phyloP scores from a whole-genome alignment of 2,329 filamentous ascomycete species.

The Fusarium subglutinans region DNA sequence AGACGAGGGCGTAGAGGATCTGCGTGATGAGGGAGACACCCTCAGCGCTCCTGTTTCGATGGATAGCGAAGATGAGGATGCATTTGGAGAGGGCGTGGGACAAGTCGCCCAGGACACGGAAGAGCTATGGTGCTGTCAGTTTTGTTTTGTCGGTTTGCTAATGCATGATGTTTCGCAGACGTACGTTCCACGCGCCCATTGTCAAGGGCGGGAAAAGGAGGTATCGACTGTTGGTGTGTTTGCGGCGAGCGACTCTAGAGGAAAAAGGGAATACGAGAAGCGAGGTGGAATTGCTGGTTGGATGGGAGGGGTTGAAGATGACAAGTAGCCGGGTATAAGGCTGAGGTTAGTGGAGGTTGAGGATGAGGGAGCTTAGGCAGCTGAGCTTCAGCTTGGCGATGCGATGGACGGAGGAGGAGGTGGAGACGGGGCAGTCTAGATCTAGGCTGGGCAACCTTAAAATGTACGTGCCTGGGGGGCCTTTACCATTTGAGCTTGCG shows the following conservation, averaged over 20 bases:
- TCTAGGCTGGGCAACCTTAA: conserved; percentile 5
- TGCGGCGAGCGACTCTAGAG: background rate
- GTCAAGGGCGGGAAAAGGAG: conserved; percentile 34
- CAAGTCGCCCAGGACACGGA: conserved; percentile 84
- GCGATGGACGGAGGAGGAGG: conserved; percentile 32
- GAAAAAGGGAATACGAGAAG: background rate
- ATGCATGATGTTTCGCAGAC: conserved; percentile 19
- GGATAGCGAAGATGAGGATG: conserved; percentile 90
- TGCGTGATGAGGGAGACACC: conserved; percentile 94
- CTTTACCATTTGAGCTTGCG: conserved; percentile 33
- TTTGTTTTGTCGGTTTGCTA: background rate
- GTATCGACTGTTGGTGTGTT: conserved; percentile 24
- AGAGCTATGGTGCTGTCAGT: conserved; percentile 54
- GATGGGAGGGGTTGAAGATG: conserved; percentile 11
- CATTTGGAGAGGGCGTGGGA: conserved; percentile 88
- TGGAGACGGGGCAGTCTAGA: conserved; percentile 14
- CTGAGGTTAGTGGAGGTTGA: background rate
- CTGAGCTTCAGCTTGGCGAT: conserved; percentile 29
- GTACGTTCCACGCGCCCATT: conserved; percentile 55
- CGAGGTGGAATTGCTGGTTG: background rate
- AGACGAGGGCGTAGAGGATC: conserved; percentile 85
- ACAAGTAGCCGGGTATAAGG: conserved; percentile 22
- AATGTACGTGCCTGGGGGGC: conserved; percentile 10
- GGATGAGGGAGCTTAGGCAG: conserved; percentile 18
- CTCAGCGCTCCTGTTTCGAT: conserved; percentile 87